Evolutionary conservation across 352 stramenopile genomes (phyloP).

Genomic region (Globisporangium barbulae): DNA sequence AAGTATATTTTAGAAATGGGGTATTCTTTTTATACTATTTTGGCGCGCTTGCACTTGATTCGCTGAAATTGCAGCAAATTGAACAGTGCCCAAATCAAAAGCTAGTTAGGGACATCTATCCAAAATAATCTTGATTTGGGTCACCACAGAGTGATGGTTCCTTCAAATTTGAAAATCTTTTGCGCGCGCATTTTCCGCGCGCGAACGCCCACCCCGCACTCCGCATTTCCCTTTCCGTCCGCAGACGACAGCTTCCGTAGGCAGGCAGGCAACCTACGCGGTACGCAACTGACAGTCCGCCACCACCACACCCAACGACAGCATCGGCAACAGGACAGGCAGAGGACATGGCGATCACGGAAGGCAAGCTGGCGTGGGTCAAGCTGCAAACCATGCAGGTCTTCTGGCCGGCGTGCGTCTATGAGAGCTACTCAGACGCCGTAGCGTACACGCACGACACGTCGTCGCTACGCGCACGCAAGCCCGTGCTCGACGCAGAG

Average conservation of each 20-base stretch:
- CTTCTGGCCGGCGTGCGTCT: slow-evolving; percentile 75
- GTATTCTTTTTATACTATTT: not conserved
- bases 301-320: not conserved
- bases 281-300: not conserved
- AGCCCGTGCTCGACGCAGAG: slow-evolving; percentile 56
- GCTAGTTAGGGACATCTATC: not conserved
- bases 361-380: slow-evolving; percentile 33
- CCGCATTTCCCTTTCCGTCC: slow-evolving; percentile 1
- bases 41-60: slow-evolving; percentile 17
- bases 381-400: slow-evolving; percentile 48
- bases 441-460: slow-evolving; percentile 47
- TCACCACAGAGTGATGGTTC: not conserved
- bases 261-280: not conserved
- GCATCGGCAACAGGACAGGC: not conserved
- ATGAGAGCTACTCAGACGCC: slow-evolving; percentile 50
- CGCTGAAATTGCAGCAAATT: not conserved
- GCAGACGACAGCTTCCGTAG: not conserved
- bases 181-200: slow-evolving; percentile 7
- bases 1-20: not conserved
- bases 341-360: not conserved
- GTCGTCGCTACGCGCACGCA: slow-evolving; percentile 30
- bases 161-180: slow-evolving; percentile 15
- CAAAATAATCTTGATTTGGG: not conserved
- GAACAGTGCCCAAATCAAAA: not conserved
- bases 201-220: not conserved